Base-by-base conservation (phyloP, 2,329 filamentous ascomycete genomes). In the Monilinia fructigena region DNA sequence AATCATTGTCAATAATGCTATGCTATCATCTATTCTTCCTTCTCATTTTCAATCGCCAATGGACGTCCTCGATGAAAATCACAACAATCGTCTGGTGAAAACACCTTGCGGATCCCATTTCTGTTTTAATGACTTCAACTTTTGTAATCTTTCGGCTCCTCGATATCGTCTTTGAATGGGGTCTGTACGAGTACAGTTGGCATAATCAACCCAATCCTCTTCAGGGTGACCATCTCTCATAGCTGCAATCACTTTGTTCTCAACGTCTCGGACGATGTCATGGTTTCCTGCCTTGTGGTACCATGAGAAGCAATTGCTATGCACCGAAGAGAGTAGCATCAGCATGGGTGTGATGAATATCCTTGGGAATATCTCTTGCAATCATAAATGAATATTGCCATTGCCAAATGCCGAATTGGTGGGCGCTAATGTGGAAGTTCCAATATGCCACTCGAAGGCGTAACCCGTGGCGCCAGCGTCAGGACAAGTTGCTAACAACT, bases 401-500 rank as follows among this genome's bases (percentile, higher is more conserved):
- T 50, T 40, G 14, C 42, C 54, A 50, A 31, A 65, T 20, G 42
- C 31, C n/a, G 31, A 48, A 58, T 56, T 55, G 28, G n/a, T 8
- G 28, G n/a, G n/a, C 20, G 40, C 4, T 18, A 23, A 38, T 14
- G 47, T 16, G 35, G 23, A 23, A 6, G 20, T 47, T 47, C 53
- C 50, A 23, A 40, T 58, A 31, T 65, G 62, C 62, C 31, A 42
- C 31, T 58, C 53, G 14, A 65, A 28, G n/a, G n/a, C 31, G 40
- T 64, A 48, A 18, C 40, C 62, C 26, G 20, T 40, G 23, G 53
- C 42, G 38, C 16, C 42, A 38, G 62, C 42, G 12, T 58, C 31
- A 14, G 62, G 53, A n/a, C 62, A 58, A 10, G 42, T 50, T 26
- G 20, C 31, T 12, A 58, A 48, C 26, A 50, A 28, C 14, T 58